phyloP scores from a whole-genome alignment of 805 yeast species.

The Saturnispora serradocipensis region DNA sequence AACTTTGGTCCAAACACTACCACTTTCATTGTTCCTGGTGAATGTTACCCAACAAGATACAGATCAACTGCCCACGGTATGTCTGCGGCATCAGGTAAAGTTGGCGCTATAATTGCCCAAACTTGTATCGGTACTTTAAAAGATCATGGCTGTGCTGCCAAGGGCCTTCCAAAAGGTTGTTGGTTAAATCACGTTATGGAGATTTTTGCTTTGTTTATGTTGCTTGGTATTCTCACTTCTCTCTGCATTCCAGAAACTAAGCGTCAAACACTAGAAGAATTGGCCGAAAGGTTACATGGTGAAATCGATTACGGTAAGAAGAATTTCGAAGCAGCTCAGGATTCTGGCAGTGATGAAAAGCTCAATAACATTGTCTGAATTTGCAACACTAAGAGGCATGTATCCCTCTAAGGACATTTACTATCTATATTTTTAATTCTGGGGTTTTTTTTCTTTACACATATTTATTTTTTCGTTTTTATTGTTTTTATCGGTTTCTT shows the following conservation, averaged over 20 bases:
- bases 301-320: slow-evolving; percentile 42
- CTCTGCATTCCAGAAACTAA: slow-evolving; percentile 81
- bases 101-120: slow-evolving; percentile 90
- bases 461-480: not conserved
- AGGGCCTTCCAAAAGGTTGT: slow-evolving; percentile 46
- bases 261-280: slow-evolving; percentile 82
- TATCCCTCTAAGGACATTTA: not conserved
- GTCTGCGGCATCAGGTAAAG: slow-evolving; percentile 86
- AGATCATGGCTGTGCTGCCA: slow-evolving; percentile 64
- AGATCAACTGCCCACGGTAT: slow-evolving; percentile 94
- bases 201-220: slow-evolving; percentile 87
- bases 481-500: not conserved
- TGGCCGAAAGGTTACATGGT: slow-evolving; percentile 73
- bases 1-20: slow-evolving; percentile 93
- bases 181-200: slow-evolving; percentile 90
- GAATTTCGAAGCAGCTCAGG: not conserved
- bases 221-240: slow-evolving; percentile 60
- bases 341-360: slow-evolving; percentile 2
- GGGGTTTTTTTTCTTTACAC: not conserved
- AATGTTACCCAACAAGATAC: slow-evolving; percentile 87
- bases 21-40: slow-evolving; percentile 87
- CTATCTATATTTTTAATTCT: not conserved
- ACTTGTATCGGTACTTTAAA: slow-evolving; percentile 78
- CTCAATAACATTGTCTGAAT: not conserved
- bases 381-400: not conserved